These are phyloP conservation scores for Ophiocordyceps sinensis DNA, from an alignment of 2,329 filamentous ascomycete species.

Conservation along the genomic window DNA sequence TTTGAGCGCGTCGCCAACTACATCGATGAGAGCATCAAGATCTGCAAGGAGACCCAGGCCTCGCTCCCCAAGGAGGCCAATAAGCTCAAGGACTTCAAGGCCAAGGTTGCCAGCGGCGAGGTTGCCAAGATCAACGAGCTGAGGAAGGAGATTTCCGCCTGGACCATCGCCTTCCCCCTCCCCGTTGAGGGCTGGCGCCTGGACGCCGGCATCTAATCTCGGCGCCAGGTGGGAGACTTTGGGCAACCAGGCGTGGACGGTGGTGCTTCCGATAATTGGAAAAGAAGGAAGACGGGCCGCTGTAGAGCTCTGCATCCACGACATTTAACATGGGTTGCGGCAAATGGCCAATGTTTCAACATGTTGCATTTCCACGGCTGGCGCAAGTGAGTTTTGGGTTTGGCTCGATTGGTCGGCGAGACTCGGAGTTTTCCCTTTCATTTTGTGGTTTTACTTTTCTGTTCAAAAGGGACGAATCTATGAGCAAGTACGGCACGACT, in stretches of 20 bases:
- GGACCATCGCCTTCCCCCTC: slow-evolving; percentile 84
- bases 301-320: not conserved
- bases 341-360: slow-evolving; percentile 12
- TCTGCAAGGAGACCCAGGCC: slow-evolving; percentile 77
- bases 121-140: slow-evolving; percentile 71
- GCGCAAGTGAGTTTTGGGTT: slow-evolving; percentile 3
- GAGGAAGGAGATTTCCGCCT: slow-evolving; percentile 77
- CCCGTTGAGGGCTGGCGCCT: slow-evolving; percentile 63
- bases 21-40: slow-evolving; percentile 78
- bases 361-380: slow-evolving; percentile 10
- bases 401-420: no score
- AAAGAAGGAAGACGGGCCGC: not conserved
- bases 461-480: not conserved
- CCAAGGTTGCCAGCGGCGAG: slow-evolving; percentile 67
- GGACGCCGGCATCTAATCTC: slow-evolving; percentile 39
- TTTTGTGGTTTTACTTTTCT: slow-evolving; percentile 3
- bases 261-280: not conserved
- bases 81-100: slow-evolving; percentile 99
- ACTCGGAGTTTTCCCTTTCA: not conserved
- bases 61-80: slow-evolving; percentile 89
- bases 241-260: not conserved
- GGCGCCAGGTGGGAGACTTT: not conserved
- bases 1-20: slow-evolving; percentile 83
- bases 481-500: no score
- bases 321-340: slow-evolving; percentile 10